Evolutionary conservation across 2,329 filamentous ascomycete genomes (phyloP).

Genomic region (Grosmannia serpens): DNA sequence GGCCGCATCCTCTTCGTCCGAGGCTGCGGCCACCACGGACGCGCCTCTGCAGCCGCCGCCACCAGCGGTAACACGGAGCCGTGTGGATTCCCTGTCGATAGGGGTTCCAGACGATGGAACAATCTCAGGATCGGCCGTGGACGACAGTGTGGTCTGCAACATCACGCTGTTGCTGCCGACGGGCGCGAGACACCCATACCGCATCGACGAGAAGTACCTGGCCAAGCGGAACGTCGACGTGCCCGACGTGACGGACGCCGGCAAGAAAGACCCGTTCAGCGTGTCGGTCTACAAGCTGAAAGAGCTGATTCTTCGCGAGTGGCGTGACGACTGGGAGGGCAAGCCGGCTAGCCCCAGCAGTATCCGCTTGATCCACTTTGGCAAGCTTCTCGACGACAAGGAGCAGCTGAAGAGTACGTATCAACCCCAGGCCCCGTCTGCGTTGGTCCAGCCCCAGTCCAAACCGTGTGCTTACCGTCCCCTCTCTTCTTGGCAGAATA

Average conservation of each 20-base stretch:
- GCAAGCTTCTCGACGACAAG: constrained; percentile 84
- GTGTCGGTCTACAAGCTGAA: constrained; percentile 92
- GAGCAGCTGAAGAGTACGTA: constrained; percentile 65
- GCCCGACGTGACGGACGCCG: constrained; percentile 49
- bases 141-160: constrained; percentile 39
- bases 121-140: constrained; percentile 5
- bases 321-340: constrained; percentile 84
- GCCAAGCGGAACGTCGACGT: constrained; percentile 68
- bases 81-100: constrained; percentile 11
- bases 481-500: constrained; percentile 45
- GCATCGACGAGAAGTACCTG: constrained; percentile 78
- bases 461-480: not conserved
- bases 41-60: not conserved
- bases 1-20: not conserved
- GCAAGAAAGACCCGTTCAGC: constrained; percentile 65
- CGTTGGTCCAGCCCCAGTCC: no score
- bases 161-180: constrained; percentile 77
- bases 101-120: not conserved
- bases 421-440: constrained; percentile 7
- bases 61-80: constrained; percentile 14
- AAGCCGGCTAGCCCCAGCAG: constrained; percentile 77
- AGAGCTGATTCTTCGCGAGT: constrained; percentile 85
- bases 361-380: constrained; percentile 86
- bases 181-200: constrained; percentile 79
- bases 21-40: not conserved